Conservation (phyloP, 2,329 filamentous ascomycete species). For the Aureobasidium mangrovei region DNA sequence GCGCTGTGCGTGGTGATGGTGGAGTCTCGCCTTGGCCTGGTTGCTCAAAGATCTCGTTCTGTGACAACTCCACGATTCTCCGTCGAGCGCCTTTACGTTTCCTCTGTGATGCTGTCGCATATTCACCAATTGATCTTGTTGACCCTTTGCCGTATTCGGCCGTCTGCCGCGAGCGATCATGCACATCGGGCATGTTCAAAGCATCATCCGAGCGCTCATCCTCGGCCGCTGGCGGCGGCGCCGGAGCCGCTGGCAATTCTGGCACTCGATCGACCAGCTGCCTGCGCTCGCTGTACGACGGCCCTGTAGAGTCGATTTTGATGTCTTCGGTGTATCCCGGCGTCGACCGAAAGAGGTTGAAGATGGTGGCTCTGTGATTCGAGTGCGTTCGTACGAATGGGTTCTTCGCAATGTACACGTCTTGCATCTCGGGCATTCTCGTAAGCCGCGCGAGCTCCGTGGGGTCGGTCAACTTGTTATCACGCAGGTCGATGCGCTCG, state of each 20-base stretch:
- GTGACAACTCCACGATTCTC: slow-evolving; percentile 50
- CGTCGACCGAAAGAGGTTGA: slow-evolving; percentile 88
- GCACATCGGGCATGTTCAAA: slow-evolving; percentile 2
- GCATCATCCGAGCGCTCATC: slow-evolving; percentile 7
- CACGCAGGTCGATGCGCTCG: slow-evolving; percentile 81
- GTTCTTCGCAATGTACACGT: slow-evolving; percentile 89
- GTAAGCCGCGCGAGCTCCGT: slow-evolving; percentile 84
- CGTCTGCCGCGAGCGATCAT: neutral
- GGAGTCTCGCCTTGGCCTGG: neutral
- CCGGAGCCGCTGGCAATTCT: slow-evolving; percentile 63
- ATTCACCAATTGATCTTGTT: neutral
- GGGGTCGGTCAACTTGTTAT: slow-evolving; percentile 85
- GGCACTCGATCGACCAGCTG: slow-evolving; percentile 74
- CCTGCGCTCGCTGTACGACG: slow-evolving; percentile 77
- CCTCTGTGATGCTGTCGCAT: slow-evolving; percentile 11
- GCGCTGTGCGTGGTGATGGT: slow-evolving; percentile 3
- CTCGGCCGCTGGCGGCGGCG: slow-evolving; percentile 51
- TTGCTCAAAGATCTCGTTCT: slow-evolving; percentile 28
- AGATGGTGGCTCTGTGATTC: slow-evolving; percentile 79
- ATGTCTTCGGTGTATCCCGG: slow-evolving; percentile 88
- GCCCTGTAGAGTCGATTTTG: slow-evolving; percentile 73
- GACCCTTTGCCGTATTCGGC: neutral
- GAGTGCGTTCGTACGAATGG: slow-evolving; percentile 82
- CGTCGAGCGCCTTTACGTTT: slow-evolving; percentile 47
- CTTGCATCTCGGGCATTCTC: slow-evolving; percentile 79